Base-by-base conservation (phyloP, 495 filamentous ascomycete genomes). In the Immersiella caudata region DNA sequence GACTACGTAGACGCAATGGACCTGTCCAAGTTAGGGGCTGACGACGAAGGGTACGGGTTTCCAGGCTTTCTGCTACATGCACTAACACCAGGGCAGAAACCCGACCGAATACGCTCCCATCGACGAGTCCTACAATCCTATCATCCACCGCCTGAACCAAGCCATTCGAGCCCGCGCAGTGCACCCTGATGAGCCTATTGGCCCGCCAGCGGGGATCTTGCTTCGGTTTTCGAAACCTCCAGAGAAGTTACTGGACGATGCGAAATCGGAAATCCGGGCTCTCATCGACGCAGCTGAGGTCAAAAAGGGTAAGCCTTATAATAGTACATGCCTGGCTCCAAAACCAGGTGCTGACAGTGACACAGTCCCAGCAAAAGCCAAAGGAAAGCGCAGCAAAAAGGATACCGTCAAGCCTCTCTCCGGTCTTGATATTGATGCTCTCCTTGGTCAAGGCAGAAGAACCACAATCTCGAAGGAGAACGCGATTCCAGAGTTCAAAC, bases 1-100 rank as follows among this genome's bases (percentile, higher is more conserved):
- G 88, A 91, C 66, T 97, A 93, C 72, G 93, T 99, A 1, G 92
- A 97, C 72, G 87, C 85, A 50, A 98, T 99, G 96, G 94, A 99
- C 73, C 80, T 99, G 3, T 90, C 89, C 25, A 79, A 70, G 0
- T 85, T 78, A 70, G 80, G 73, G 12, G 76, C 72, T 27, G 83
- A 86, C 54, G 91, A 94, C 25, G 88, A 94, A 67, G 93, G 90
- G 89, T 91, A 78, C 74, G 82, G 6, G 6, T 71, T 26, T 0
- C n/a, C 29, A 3, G 0, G 11, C 0, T 59, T 51, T n/a, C 24
- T 14, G 29, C 6, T 20, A 21, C 29, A 29, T 16, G n/a, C 62
- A 54, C 78, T 85, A 67, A 85, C 67, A 21, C 25, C 61, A 27
- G 36, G 16, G 62, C 60, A 93, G 90, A n/a, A 82, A 91, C 12